A percentile compares a stretch with the other conserved stretches of the same genome.
phyloP scores from a whole-genome alignment of 306 rosid genomes.

The Begonia fuchsioides region DNA sequence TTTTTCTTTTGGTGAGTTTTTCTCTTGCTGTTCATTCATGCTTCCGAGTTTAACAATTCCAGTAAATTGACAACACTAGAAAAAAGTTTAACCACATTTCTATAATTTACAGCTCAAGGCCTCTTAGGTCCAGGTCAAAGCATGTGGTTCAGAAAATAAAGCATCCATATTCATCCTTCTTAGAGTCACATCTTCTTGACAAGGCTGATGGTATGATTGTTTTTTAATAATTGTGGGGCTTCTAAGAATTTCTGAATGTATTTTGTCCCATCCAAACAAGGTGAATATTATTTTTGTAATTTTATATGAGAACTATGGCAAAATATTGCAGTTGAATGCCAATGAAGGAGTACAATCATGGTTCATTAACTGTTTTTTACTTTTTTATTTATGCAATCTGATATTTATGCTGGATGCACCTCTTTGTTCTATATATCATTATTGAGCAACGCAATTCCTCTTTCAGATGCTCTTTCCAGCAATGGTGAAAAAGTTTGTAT shows the following conservation, averaged over 20 bases:
- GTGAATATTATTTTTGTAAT: not conserved
- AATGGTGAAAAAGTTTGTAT: constrained; percentile 27
- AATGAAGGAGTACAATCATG: no score
- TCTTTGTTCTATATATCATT: constrained; percentile 4
- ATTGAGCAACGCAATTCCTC: constrained; percentile 15
- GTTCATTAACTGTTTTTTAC: no score
- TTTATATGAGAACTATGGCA: not conserved
- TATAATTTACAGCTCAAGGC: constrained; percentile 44
- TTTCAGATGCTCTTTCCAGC: constrained; percentile 42
- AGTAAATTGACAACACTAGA: no score
- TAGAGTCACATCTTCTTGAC: constrained; percentile 25
- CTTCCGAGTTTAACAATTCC: not conserved
- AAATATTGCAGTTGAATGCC: not conserved
- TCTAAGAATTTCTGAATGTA: no score
- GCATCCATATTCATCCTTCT: constrained; percentile 21
- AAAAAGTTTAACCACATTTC: not conserved
- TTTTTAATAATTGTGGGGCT: constrained; percentile 7
- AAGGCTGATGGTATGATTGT: constrained; percentile 39
- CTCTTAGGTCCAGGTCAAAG: constrained; percentile 24
- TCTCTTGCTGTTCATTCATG: not conserved
- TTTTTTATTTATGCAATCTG: no score
- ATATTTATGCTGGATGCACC: not conserved
- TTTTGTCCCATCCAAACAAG: not conserved
- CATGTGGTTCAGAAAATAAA: constrained; percentile 16
- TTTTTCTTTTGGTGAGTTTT: constrained; percentile 41